These are phyloP conservation scores for Phytophthora aleatoria DNA, from an alignment of 352 stramenopile species.

Conservation along the genomic window DNA sequence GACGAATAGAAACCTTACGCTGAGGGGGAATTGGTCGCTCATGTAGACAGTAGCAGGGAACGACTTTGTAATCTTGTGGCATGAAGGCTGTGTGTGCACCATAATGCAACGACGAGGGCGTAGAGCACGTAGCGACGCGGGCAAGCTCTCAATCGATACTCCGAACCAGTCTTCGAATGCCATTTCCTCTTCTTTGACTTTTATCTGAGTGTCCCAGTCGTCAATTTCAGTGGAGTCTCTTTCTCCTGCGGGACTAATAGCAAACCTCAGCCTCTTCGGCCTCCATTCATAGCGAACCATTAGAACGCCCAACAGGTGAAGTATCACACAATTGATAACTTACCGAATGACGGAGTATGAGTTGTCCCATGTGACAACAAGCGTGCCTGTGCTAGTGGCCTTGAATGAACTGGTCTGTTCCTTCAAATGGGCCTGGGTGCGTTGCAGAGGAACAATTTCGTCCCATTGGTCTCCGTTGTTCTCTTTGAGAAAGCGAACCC, in stretches of 20 bases:
- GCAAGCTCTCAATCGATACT: constrained; percentile 46
- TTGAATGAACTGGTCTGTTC: constrained; percentile 49
- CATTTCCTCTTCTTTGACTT: constrained; percentile 46
- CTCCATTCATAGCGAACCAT: constrained; percentile 23
- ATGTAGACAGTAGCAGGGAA: constrained; percentile 67
- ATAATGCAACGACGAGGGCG: constrained; percentile 52
- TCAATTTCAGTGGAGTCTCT: constrained; percentile 19
- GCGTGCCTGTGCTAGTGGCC: constrained; percentile 37
- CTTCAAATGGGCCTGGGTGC: constrained; percentile 35
- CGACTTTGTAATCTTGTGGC: constrained; percentile 52
- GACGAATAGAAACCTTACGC: constrained; percentile 28
- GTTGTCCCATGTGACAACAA: constrained; percentile 72
- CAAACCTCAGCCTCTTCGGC: constrained; percentile 47
- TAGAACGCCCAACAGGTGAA: neutral
- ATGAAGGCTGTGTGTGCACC: constrained; percentile 53
- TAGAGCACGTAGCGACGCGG: constrained; percentile 33
- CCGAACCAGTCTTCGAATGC: constrained; percentile 72
- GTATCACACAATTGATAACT: constrained; percentile 3
- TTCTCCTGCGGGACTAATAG: constrained; percentile 23
- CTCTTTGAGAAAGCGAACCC: constrained; percentile 50
- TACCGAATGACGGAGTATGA: constrained; percentile 62
- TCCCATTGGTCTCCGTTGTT: constrained; percentile 38
- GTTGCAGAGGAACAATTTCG: constrained; percentile 43
- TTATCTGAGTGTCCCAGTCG: constrained; percentile 37
- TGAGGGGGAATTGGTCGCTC: constrained; percentile 64